These are phyloP conservation scores for Carpinus viminea DNA, from an alignment of 306 rosid species.

Conservation along the genomic window DNA sequence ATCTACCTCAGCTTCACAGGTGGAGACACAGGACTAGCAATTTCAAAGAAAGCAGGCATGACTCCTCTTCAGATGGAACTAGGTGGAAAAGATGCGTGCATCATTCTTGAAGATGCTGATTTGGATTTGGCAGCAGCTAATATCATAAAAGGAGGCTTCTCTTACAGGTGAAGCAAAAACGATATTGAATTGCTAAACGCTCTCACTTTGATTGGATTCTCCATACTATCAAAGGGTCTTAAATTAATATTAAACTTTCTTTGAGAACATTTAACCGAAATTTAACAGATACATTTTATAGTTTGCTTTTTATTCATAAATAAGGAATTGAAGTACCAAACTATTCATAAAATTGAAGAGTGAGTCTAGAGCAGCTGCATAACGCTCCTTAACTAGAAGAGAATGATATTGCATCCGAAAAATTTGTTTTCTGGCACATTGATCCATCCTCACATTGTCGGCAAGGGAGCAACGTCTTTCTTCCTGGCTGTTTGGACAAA, in stretches of 20 bases:
- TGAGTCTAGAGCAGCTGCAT: background rate
- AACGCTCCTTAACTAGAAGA: background rate
- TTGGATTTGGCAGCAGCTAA: slow-evolving; percentile 89
- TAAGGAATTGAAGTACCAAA: background rate
- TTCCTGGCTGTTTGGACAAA: background rate
- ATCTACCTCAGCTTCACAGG: slow-evolving; percentile 75
- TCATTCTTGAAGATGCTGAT: slow-evolving; percentile 96
- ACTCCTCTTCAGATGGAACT: slow-evolving; percentile 96
- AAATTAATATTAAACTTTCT: background rate
- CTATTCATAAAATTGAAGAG: background rate
- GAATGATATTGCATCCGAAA: background rate
- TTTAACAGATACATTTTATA: background rate
- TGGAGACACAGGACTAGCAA: slow-evolving; percentile 92
- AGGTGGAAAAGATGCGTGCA: slow-evolving; percentile 99
- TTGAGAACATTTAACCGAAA: background rate
- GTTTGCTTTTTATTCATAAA: background rate
- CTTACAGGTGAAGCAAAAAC: slow-evolving; percentile 66
- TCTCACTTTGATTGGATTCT: background rate
- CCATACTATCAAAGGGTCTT: background rate
- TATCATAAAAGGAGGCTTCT: slow-evolving; percentile 92
- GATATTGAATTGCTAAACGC: background rate
- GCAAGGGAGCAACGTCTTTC: background rate
- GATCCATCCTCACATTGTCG: background rate
- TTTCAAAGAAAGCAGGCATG: slow-evolving; percentile 97
- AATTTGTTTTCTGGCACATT: background rate